phyloP scores from a whole-genome alignment of 805 yeast genomes.

The Monosporozyma solicola region DNA sequence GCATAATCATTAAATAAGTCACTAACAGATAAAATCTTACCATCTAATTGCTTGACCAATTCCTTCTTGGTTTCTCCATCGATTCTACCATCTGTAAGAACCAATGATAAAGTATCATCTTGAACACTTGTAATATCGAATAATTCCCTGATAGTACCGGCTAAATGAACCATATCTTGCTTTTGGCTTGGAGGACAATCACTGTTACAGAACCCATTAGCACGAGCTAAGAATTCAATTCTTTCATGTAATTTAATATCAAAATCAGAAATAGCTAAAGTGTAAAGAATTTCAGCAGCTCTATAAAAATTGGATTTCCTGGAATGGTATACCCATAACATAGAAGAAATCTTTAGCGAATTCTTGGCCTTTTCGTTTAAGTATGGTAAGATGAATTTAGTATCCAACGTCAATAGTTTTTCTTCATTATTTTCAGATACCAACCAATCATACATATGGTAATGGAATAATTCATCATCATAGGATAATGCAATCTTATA shows the following conservation, averaged over 20 bases:
- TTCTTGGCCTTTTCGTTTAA: slow-evolving; percentile 57
- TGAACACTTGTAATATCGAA: slow-evolving; percentile 84
- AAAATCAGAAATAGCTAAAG: slow-evolving; percentile 67
- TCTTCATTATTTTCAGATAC: slow-evolving; percentile 69
- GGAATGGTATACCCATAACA: slow-evolving; percentile 84
- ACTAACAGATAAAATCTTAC: slow-evolving; percentile 57
- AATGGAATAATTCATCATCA: slow-evolving; percentile 81
- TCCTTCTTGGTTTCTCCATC: slow-evolving; percentile 39
- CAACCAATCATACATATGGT: slow-evolving; percentile 88
- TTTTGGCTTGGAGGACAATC: slow-evolving; percentile 67
- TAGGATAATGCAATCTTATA: slow-evolving; percentile 67
- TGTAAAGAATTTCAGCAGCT: slow-evolving; percentile 76
- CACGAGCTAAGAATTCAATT: slow-evolving; percentile 82
- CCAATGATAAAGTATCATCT: slow-evolving; percentile 38
- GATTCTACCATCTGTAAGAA: slow-evolving; percentile 42
- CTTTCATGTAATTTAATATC: slow-evolving; percentile 59
- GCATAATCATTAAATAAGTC: slow-evolving; percentile 81
- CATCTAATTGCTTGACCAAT: slow-evolving; percentile 48
- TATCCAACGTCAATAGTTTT: slow-evolving; percentile 66
- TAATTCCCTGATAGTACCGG: slow-evolving; percentile 63
- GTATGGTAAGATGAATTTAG: slow-evolving; percentile 72
- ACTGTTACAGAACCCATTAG: slow-evolving; percentile 87
- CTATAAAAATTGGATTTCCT: slow-evolving; percentile 67
- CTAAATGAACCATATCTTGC: slow-evolving; percentile 65
- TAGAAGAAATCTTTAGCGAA: slow-evolving; percentile 65